phyloP scores from a whole-genome alignment of 352 stramenopile genomes.

The Blastocystis sp. region DNA sequence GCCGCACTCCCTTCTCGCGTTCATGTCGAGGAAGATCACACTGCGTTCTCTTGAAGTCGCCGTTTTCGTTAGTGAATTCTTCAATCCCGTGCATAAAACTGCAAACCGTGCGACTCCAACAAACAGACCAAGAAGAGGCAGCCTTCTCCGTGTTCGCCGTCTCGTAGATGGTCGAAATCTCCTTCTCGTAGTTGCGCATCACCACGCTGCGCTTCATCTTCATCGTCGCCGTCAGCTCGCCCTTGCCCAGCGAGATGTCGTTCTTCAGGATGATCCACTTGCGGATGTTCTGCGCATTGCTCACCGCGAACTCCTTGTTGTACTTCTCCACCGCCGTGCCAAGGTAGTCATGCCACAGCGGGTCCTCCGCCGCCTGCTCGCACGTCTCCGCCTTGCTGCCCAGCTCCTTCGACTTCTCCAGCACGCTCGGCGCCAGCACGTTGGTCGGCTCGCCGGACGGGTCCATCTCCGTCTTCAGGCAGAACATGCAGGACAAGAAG shows the following conservation, averaged over 20 bases:
- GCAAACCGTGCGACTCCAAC: not conserved
- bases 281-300: slow-evolving; percentile 74
- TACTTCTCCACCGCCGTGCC: slow-evolving; percentile 68
- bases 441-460: slow-evolving; percentile 72
- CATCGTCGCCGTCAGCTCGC: slow-evolving; percentile 89
- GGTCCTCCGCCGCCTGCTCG: slow-evolving; percentile 75
- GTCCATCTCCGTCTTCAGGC: slow-evolving; percentile 78
- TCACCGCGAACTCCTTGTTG: slow-evolving; percentile 70
- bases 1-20: not conserved
- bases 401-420: slow-evolving; percentile 78
- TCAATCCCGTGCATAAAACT: not conserved
- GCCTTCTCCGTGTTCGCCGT: not conserved
- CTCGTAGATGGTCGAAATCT: slow-evolving; percentile 39
- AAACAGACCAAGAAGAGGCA: slow-evolving; percentile 8
- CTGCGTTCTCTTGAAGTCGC: not conserved
- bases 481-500: slow-evolving; percentile 84
- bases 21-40: not conserved
- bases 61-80: not conserved
- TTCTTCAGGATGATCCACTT: slow-evolving; percentile 83
- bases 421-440: slow-evolving; percentile 77
- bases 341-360: slow-evolving; percentile 78
- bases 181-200: slow-evolving; percentile 41
- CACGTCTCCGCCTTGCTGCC: slow-evolving; percentile 78
- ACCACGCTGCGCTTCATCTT: slow-evolving; percentile 91
- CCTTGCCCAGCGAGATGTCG: slow-evolving; percentile 84